phyloP scores from a whole-genome alignment of 345 rosid genomes.

The Bruguiera sexangula region DNA sequence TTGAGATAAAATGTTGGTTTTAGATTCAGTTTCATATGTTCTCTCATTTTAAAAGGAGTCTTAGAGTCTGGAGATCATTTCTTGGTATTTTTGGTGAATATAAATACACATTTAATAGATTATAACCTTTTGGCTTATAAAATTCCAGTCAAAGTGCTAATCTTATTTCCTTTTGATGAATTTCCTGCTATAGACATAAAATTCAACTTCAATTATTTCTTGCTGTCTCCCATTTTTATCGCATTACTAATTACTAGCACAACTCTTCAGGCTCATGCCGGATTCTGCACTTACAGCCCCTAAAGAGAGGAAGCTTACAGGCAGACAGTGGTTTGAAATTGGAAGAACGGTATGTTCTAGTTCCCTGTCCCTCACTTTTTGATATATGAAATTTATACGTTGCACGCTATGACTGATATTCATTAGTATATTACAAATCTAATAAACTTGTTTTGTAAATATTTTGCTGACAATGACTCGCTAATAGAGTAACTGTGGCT shows the following conservation, averaged over 20 bases:
- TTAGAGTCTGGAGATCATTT: background rate
- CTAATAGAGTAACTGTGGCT: no score
- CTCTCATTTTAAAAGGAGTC: background rate
- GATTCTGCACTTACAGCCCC: constrained; percentile 73
- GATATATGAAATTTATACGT: background rate
- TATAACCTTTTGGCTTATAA: no score
- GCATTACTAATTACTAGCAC: background rate
- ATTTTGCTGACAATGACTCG: no score
- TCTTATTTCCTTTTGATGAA: no score
- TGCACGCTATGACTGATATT: no score
- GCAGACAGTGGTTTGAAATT: constrained; percentile 96
- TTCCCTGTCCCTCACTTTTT: background rate
- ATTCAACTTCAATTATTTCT: no score
- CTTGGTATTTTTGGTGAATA: no score
- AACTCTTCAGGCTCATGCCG: constrained; percentile 69
- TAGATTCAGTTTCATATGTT: background rate
- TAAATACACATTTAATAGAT: no score
- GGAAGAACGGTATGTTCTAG: constrained; percentile 57
- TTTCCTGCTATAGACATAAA: no score
- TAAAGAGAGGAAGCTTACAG: constrained; percentile 82
- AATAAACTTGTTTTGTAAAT: no score
- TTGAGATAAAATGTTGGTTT: background rate
- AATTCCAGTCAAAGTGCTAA: no score
- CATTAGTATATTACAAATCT: no score
- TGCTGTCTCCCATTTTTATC: background rate